Conservation (phyloP, 78 protist genomes). For the Emiliania huxleyi region DNA sequence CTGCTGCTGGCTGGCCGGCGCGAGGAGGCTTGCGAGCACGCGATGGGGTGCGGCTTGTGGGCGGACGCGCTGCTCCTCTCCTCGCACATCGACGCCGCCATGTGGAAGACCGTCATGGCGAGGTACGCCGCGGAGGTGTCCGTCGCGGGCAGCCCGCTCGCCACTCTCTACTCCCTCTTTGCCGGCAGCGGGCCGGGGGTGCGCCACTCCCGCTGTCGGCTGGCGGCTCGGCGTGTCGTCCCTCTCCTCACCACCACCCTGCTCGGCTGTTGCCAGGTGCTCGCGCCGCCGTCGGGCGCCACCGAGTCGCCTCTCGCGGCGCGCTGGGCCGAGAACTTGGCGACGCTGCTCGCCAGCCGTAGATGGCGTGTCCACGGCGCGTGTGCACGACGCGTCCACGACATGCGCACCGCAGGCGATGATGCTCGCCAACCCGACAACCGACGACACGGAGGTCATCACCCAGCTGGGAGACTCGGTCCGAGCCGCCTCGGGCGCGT, state of each 20-base stretch:
- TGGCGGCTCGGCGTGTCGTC: too few species aligned
- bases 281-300: not conserved
- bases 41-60: not conserved
- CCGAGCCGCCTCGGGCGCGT: too few species aligned
- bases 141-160: not conserved
- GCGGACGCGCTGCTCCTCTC: constrained; percentile 21
- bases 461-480: not conserved
- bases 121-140: not conserved
- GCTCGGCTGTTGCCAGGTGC: too few species aligned
- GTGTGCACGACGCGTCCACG: too few species aligned
- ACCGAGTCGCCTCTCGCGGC: not conserved
- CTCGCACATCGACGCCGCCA: not conserved
- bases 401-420: too few species aligned
- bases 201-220: too few species aligned
- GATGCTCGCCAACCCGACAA: not conserved
- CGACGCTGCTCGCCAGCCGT: not conserved
- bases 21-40: not conserved
- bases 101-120: not conserved
- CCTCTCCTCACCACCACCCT: too few species aligned
- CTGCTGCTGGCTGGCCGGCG: not conserved
- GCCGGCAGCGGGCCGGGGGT: not conserved
- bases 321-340: not conserved
- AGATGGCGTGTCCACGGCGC: too few species aligned
- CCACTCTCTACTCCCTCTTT: not conserved
- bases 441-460: not conserved